Base-by-base conservation (phyloP, 163 green algal genomes). In the Scenedesmus sp. region DNA sequence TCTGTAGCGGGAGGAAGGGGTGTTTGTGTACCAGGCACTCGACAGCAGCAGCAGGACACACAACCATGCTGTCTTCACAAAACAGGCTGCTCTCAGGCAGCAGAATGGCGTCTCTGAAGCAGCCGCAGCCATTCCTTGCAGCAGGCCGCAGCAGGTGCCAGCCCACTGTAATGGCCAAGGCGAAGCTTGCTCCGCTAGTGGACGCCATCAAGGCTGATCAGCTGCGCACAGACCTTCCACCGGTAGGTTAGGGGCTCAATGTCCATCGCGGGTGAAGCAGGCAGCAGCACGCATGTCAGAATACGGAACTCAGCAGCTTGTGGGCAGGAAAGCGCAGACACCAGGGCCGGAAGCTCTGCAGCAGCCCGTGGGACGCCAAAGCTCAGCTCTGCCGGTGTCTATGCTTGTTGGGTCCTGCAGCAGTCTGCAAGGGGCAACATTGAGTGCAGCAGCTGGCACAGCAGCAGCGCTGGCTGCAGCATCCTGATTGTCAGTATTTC, bases 201-300 rank as follows among this genome's bases (percentile, higher is more conserved):
- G 78, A 93, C 65, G 87, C 92, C 20, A 30, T 94, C 9, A 90
- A 90, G 43, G 86, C 43, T 42, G 85, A 85, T 0, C 92, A 94
- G 80, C 79, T 92, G n/a, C 90, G 91, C 78, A 91, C 78, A 70
- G 70, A 93, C 68, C 70, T 94, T 30, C 92, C 89, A 49, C 16
- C 49, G 83, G 85, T 89, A 44, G 1, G 33, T 22, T 49, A 0
- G 0, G 5, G n/a, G 2, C 68, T 89, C 35, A 56, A 81, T 79
- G 37, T 80, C 20, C 5, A 24, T 42, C 30, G 83, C 56, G 30
- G 44, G n/a, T 6, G 30, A 81, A n/a, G 30, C 53, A 61, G 35
- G 26, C 42, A 81, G 37, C 35, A 80, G 30, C 35, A 53, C 53
- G 65, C 7, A 40, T 76, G 65, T 26, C 65, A 76, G 65, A 76